A percentile compares a stretch with the other conserved stretches of the same genome.
phyloP scores from a whole-genome alignment of 805 yeast species.

The Alloascoidea hylecoeti region DNA sequence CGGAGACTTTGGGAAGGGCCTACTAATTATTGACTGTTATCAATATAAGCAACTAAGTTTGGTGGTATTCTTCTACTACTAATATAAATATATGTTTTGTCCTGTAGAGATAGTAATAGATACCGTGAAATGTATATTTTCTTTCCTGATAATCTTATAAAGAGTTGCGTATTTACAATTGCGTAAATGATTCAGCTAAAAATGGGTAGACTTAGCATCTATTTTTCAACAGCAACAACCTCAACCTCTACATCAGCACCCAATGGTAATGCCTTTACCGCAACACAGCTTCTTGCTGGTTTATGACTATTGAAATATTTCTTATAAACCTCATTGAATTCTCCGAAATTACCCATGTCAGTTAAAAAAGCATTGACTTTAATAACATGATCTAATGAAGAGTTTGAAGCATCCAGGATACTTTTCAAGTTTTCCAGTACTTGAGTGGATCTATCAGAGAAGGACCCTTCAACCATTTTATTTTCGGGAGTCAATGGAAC shows the following conservation, averaged over 20 bases:
- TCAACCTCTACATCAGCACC: conserved; percentile 81
- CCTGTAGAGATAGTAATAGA: no score
- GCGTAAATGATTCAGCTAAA: no score
- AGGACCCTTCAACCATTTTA: conserved; percentile 1
- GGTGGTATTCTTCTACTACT: no score
- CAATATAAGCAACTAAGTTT: no score
- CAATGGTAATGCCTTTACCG: conserved; percentile 83
- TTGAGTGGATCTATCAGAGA: conserved; percentile 18
- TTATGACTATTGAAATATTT: conserved; percentile 63
- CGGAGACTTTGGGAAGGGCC: no score
- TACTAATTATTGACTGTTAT: no score
- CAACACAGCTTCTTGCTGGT: conserved; percentile 98
- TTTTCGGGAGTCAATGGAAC: conserved; percentile 46
- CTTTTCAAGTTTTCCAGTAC: conserved; percentile 50
- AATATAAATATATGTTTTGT: no score
- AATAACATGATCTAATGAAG: conserved; percentile 57
- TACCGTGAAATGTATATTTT: no score
- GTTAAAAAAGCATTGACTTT: conserved; percentile 82
- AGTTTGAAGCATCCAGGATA: conserved; percentile 59
- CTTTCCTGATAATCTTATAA: no score
- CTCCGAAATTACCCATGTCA: conserved; percentile 77
- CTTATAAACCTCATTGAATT: conserved; percentile 68
- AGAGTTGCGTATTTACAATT: no score
- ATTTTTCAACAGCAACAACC: conserved; percentile 69
- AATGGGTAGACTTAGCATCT: no score